phyloP scores from a whole-genome alignment of 2,329 filamentous ascomycete species.

The Colletotrichum lindemuthianum region DNA sequence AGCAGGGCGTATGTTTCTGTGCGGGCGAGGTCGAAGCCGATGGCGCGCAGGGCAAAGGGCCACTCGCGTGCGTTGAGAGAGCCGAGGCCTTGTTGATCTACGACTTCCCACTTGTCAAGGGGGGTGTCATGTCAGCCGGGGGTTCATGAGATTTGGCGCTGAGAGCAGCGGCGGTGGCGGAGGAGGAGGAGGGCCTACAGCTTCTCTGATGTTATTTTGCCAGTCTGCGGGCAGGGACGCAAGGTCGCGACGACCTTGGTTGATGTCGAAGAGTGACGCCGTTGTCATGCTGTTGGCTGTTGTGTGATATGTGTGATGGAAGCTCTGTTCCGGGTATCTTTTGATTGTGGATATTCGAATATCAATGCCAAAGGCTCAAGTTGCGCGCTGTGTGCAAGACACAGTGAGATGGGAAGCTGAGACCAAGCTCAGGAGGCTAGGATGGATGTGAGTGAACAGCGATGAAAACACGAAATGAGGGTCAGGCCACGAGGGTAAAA shows the following conservation, averaged over 20 bases:
- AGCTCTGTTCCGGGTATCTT: conserved; percentile 2
- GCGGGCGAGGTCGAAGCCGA: conserved; percentile 93
- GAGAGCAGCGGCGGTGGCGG: too few species aligned
- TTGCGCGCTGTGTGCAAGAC: too few species aligned
- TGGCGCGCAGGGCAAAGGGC: conserved; percentile 93
- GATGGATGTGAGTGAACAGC: neutral
- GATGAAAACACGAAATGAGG: neutral
- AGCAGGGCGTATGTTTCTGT: conserved; percentile 84
- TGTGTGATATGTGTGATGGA: neutral
- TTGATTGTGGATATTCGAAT: neutral
- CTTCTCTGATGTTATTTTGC: conserved; percentile 38
- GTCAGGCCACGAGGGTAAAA: too few species aligned
- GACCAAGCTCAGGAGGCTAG: neutral
- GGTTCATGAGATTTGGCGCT: too few species aligned
- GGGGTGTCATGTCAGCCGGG: too few species aligned
- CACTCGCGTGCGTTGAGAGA: conserved; percentile 98
- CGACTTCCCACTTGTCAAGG: conserved; percentile 79
- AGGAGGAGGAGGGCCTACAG: conserved; percentile 15
- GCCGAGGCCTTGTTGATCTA: conserved; percentile 95
- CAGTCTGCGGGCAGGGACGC: conserved; percentile 34
- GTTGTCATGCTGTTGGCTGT: conserved; percentile 26
- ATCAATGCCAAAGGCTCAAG: too few species aligned
- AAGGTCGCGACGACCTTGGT: conserved; percentile 35
- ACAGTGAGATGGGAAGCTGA: neutral
- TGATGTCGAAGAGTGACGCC: conserved; percentile 34